phyloP scores from a whole-genome alignment of 2,329 filamentous ascomycete genomes.

The Bipolaris victoriae region DNA sequence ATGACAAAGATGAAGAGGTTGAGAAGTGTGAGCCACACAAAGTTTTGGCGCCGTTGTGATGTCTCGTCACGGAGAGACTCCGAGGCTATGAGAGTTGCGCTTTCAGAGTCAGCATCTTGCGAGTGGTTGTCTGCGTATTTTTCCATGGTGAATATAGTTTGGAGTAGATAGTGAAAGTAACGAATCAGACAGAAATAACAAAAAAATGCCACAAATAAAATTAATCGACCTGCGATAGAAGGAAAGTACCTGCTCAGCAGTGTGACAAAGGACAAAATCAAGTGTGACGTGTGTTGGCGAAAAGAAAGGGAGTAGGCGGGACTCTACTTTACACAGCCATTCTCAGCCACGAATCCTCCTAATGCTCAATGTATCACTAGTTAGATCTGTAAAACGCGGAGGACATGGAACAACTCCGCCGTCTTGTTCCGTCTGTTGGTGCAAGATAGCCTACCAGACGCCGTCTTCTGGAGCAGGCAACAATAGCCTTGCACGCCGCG shows the following conservation, averaged over 20 bases:
- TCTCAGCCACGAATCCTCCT: not conserved
- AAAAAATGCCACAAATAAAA: not conserved
- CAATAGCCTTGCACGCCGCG: not conserved
- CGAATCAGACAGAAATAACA: not conserved
- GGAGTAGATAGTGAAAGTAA: not conserved
- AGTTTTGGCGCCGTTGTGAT: slow-evolving; percentile 27
- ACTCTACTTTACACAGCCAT: not conserved
- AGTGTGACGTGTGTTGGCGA: not conserved
- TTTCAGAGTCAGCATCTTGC: slow-evolving; percentile 34
- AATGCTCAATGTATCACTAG: not conserved
- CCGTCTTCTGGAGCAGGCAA: not conserved
- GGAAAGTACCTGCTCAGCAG: slow-evolving; percentile 20
- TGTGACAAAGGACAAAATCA: slow-evolving; percentile 1
- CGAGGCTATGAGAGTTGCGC: slow-evolving; percentile 37
- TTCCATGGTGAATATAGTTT: slow-evolving; percentile 28
- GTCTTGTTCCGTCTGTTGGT: not conserved
- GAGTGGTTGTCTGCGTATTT: slow-evolving; percentile 30
- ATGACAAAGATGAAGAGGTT: slow-evolving; percentile 45
- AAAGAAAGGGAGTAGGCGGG: slow-evolving; percentile 6
- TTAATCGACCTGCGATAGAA: slow-evolving; percentile 32
- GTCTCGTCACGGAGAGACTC: slow-evolving; percentile 32
- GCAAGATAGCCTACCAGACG: slow-evolving; percentile 10
- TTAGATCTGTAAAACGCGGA: slow-evolving; percentile 11
- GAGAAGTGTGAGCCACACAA: slow-evolving; percentile 39
- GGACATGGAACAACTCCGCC: slow-evolving; percentile 9